Base-by-base conservation (phyloP, 2,329 filamentous ascomycete genomes). In the Aspergillus novofumigatus region DNA sequence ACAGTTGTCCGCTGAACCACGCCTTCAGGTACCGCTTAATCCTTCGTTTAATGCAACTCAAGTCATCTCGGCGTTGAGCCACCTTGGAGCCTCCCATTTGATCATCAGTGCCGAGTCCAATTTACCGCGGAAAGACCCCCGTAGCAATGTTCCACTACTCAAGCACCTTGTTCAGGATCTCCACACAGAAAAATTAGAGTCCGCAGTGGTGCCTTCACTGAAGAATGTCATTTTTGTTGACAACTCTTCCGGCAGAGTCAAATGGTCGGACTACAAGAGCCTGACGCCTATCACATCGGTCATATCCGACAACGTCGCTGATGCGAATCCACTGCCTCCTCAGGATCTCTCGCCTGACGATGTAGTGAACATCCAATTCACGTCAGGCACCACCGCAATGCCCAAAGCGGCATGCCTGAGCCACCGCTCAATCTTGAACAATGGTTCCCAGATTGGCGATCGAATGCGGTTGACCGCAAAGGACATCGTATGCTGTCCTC, bases 281-380 rank as follows among this genome's bases (percentile, higher is more conserved):
- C 70, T 79, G 10, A 80, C 76, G 1, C 72, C 74, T 2, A 86
- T 83, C 41, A 64, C 80, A 20, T 76, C 80, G 26, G 62, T 80
- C 58, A 67, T 70, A 28, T 75, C 75, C 11, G 68, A 75, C 9
- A 72, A 82, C 58, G 74, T 77, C 4, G 71, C 69, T n/a, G 67
- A 74, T 55, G 68, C 67, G 50, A 59, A 56, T 50, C 58, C 72
- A 59, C 55, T 89, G 75, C 66, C 74, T 67, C 59, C 78, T 74
- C 71, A 79, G 69, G 10, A 65, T 65, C 29, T 72, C 25, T 74
- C 78, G 88, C 80, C 86, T 0, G 72, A 83, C 59, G 93, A 97
- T 52, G 86, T 89, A 2, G 87, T 95, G 63, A 97, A 97, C 70
- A 96, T 97, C 62, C 93, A 97, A 73, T 97, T 97, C 77, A 99